These are phyloP conservation scores for Aspergillus arachidicola DNA, from an alignment of 2,329 filamentous ascomycete species.

Conservation along the genomic window DNA sequence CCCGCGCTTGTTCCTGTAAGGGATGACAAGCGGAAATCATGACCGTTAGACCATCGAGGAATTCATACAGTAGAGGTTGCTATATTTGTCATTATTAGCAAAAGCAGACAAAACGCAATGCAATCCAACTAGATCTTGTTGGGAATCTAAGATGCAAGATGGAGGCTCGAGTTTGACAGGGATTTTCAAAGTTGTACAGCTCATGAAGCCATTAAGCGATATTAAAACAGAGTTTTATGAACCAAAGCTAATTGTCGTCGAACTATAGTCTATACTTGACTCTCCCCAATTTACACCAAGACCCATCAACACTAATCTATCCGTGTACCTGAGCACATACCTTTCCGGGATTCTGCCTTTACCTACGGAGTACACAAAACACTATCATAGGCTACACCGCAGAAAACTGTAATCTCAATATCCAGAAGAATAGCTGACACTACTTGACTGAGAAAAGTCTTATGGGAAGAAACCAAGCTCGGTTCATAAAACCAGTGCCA, in stretches of 20 bases:
- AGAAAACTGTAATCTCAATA: background rate
- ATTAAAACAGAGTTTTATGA: background rate
- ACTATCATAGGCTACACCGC: too few species aligned
- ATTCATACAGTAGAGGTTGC: background rate
- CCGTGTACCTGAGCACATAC: background rate
- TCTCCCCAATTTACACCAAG: background rate
- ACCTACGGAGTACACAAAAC: too few species aligned
- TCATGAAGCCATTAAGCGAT: too few species aligned
- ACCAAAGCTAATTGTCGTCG: background rate
- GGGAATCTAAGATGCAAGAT: too few species aligned
- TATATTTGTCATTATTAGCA: background rate
- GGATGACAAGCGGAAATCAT: constrained; percentile 21
- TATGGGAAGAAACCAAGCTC: too few species aligned
- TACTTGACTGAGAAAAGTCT: background rate
- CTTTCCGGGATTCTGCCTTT: background rate
- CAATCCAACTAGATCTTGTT: too few species aligned
- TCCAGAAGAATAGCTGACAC: background rate
- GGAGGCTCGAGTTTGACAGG: too few species aligned
- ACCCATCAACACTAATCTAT: background rate
- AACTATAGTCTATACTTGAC: background rate
- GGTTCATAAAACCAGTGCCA: too few species aligned
- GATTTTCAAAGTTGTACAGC: too few species aligned
- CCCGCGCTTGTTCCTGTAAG: constrained; percentile 13
- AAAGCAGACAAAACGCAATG: fast-evolving
- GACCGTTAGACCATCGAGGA: constrained; percentile 26